These are phyloP conservation scores for Kentomonas sorsogonicus DNA, from an alignment of 208 protist genomes.

Conservation along the genomic window DNA sequence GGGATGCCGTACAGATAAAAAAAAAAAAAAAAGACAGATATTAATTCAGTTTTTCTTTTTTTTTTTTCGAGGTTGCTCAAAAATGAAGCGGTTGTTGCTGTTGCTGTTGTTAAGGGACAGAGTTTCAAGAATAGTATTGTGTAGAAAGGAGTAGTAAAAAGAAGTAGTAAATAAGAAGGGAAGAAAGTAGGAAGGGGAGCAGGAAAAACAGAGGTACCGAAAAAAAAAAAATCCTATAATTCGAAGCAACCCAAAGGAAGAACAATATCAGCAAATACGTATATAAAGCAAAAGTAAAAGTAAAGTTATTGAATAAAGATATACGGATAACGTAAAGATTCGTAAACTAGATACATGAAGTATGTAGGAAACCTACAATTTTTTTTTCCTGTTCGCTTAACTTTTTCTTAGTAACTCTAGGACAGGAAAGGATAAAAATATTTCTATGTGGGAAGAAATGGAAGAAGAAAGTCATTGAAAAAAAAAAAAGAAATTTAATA, in stretches of 20 bases:
- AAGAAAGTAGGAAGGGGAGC: neutral
- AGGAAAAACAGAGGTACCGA: neutral
- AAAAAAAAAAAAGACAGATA: neutral
- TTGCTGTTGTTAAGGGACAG: neutral
- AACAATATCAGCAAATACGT: neutral
- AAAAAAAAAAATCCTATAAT: neutral
- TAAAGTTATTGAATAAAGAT: neutral
- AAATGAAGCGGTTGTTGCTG: neutral
- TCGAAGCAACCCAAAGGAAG: neutral
- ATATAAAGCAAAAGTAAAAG: neutral
- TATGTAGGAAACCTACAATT: neutral
- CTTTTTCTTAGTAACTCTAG: neutral
- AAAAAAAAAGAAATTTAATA: neutral
- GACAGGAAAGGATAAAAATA: no score
- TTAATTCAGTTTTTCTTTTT: neutral
- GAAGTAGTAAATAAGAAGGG: neutral
- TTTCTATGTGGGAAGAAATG: constrained; percentile 1
- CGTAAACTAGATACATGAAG: neutral
- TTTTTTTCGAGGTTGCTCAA: neutral
- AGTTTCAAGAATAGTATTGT: no score
- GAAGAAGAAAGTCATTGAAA: neutral
- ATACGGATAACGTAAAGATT: neutral
- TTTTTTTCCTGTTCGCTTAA: neutral
- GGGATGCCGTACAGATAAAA: neutral
- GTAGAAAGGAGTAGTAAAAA: neutral